Conservation (phyloP, 176 grass and related monocot species). For the Oryza glaberrima region DNA sequence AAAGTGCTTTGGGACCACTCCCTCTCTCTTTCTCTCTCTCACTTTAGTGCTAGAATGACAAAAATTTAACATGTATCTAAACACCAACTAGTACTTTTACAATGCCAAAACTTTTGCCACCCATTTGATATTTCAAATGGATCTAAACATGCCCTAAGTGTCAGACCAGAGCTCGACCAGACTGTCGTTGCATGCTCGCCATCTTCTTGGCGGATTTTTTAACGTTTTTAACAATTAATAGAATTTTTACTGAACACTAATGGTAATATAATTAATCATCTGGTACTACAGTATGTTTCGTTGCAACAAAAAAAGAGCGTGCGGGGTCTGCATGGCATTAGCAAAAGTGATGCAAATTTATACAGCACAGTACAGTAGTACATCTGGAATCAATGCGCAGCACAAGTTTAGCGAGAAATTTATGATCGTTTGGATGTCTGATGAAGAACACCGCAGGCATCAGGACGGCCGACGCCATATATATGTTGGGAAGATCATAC, state of each 20-base stretch:
- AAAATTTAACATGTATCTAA: too few relatives aligned
- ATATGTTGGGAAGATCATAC: not conserved
- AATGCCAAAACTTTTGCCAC: too few relatives aligned
- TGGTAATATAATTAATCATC: not conserved
- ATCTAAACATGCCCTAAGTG: not conserved
- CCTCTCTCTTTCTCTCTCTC: too few relatives aligned
- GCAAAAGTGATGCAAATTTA: not conserved
- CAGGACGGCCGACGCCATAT: not conserved
- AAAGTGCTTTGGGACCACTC: too few relatives aligned
- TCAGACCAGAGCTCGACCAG: not conserved
- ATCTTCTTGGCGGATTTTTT: not conserved
- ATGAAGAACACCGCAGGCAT: slow-evolving; percentile 11
- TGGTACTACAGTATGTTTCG: not conserved
- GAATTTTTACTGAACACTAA: too few relatives aligned
- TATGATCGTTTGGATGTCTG: not conserved
- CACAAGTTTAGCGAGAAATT: not conserved
- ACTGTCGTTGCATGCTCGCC: slow-evolving; percentile 8
- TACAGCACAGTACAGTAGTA: not conserved
- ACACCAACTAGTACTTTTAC: too few relatives aligned
- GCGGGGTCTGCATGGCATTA: not conserved
- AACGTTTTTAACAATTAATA: not conserved
- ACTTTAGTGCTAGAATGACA: too few relatives aligned
- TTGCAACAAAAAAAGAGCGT: not conserved
- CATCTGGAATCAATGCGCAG: not conserved
- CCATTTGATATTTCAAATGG: too few relatives aligned